A percentile compares a stretch with the other conserved stretches of the same genome.
phyloP scores from a whole-genome alignment of 1,284 basidiomycete genomes.

The Rhodotorula sp. region DNA sequence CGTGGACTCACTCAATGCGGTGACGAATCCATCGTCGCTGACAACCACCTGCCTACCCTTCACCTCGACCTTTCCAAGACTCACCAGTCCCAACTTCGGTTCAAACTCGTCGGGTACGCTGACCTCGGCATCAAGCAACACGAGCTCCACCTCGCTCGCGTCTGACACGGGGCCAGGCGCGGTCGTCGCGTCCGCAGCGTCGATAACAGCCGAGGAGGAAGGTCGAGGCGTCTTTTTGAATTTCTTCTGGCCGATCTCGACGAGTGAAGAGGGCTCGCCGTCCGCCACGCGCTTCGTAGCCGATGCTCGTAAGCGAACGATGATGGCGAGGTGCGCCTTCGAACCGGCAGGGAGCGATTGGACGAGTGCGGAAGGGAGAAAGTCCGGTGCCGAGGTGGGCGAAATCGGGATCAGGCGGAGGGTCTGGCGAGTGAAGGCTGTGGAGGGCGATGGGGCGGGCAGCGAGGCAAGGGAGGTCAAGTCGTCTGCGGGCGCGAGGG shows the following conservation, averaged over 20 bases:
- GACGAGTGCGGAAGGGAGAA: slow-evolving; percentile 13
- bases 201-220: slow-evolving; percentile 30
- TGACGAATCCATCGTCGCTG: slow-evolving; percentile 38
- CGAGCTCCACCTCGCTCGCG: slow-evolving; percentile 31
- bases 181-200: slow-evolving; percentile 19
- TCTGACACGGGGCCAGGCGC: background rate
- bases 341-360: slow-evolving; percentile 19
- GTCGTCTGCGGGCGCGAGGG: slow-evolving; percentile 30
- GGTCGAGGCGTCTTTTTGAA: slow-evolving; percentile 36
- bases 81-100: slow-evolving; percentile 16
- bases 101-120: slow-evolving; percentile 26
- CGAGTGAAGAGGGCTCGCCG: background rate
- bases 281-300: background rate
- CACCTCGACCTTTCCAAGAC: slow-evolving; percentile 27
- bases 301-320: slow-evolving; percentile 21
- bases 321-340: slow-evolving; percentile 26
- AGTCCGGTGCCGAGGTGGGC: slow-evolving; percentile 9
- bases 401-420: slow-evolving; percentile 25
- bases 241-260: slow-evolving; percentile 35
- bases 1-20: slow-evolving; percentile 22
- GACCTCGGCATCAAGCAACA: slow-evolving; percentile 32
- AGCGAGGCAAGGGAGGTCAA: slow-evolving; percentile 31
- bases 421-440: slow-evolving; percentile 12
- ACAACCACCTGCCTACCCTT: slow-evolving; percentile 32
- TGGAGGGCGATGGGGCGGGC: background rate